Conservation (phyloP, 2,329 filamentous ascomycete species). For the Monilinia laxa region DNA sequence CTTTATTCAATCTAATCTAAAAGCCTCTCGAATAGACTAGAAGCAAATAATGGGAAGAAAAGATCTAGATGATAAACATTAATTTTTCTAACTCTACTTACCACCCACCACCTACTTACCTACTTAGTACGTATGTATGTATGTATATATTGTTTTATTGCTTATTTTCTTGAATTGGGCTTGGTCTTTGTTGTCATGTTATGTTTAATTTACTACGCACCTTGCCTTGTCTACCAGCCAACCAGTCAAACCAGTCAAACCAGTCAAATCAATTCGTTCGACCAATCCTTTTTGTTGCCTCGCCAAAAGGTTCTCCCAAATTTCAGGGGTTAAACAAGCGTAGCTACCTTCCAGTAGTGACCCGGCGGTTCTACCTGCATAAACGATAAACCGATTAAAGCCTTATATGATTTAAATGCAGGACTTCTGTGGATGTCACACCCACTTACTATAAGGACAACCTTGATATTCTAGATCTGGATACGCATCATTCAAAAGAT, state of each 20-base stretch:
- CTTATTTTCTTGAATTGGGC: background rate
- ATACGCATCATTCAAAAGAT: too few species aligned
- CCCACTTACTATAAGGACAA: background rate
- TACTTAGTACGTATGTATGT: too few species aligned
- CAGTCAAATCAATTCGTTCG: background rate
- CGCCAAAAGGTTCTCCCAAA: background rate
- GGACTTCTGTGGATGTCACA: too few species aligned
- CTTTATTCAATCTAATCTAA: background rate
- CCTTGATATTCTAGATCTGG: too few species aligned
- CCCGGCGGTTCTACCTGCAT: background rate
- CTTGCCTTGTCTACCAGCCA: slow-evolving; percentile 15
- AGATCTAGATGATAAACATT: too few species aligned
- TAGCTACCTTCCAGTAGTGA: too few species aligned
- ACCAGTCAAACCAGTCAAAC: background rate
- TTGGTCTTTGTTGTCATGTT: slow-evolving; percentile 3
- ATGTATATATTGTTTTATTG: background rate
- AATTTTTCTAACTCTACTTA: too few species aligned
- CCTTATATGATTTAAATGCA: background rate
- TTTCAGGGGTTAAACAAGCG: slow-evolving; percentile 9
- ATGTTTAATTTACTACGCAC: background rate
- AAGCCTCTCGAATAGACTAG: too few species aligned
- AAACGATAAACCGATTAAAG: background rate
- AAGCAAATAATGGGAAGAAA: too few species aligned
- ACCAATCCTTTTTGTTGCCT: slow-evolving; percentile 7
- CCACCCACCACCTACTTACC: too few species aligned